These are phyloP conservation scores for Chrysanthemum seticuspe DNA, from an alignment of 129 eudicot genomes.

Conservation along the genomic window DNA sequence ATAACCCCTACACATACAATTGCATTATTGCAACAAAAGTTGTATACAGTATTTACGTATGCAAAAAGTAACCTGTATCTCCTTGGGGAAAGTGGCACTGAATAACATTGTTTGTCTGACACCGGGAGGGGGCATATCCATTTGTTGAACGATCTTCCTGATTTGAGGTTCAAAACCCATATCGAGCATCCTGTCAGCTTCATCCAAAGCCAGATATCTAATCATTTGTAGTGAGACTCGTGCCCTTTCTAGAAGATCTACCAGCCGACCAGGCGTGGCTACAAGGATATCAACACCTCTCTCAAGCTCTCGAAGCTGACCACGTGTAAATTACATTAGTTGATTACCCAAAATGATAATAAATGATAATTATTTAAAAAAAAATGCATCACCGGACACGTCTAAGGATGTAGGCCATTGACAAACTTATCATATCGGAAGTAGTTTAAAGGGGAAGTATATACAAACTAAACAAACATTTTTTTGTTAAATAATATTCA, in stretches of 20 bases:
- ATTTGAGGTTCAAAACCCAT: constrained; percentile 95
- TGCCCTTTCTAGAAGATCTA: constrained; percentile 90
- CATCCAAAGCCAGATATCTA: constrained; percentile 83
- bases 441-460: too few species aligned
- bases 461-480: too few species aligned
- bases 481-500: too few species aligned
- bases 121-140: constrained; percentile 98
- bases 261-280: constrained; percentile 96
- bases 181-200: constrained; percentile 93
- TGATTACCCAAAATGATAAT: not conserved
- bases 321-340: constrained; percentile 12
- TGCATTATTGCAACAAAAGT: not conserved
- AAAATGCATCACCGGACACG: not conserved
- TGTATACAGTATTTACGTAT: not conserved
- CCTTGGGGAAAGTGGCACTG: constrained; percentile 96
- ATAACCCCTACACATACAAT: too few species aligned
- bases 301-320: constrained; percentile 90
- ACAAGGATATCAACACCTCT: constrained; percentile 97
- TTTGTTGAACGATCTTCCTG: constrained; percentile 89
- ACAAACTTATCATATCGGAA: too few species aligned
- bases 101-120: constrained; percentile 89
- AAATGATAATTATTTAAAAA: not conserved
- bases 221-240: constrained; percentile 79
- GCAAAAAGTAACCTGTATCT: constrained; percentile 65
- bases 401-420: too few species aligned